Evolutionary conservation across 73 alveolate species (phyloP).

Genomic region (Paramecium sonneborni): DNA sequence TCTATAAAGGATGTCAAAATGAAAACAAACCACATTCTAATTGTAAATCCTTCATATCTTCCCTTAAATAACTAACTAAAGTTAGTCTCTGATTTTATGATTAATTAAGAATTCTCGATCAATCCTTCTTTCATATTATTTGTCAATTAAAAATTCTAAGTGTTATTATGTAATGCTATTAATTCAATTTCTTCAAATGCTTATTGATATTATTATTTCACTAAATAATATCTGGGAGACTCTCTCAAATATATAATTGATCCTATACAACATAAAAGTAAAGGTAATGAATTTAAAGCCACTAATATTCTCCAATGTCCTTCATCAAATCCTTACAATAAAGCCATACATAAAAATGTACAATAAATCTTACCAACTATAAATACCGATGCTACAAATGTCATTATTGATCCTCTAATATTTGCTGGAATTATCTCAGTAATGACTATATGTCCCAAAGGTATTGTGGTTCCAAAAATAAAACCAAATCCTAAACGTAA

Average conservation of each 20-base stretch:
- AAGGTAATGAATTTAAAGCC: conserved; percentile 1
- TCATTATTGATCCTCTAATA: background rate
- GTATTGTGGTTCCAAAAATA: conserved; percentile 44
- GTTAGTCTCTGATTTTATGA: background rate
- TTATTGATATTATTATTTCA: background rate
- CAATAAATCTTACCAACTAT: conserved; percentile 38
- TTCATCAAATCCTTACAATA: conserved; percentile 4
- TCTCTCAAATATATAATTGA: background rate
- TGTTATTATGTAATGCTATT: background rate
- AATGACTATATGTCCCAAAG: conserved; percentile 41
- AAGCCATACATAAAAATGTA: background rate
- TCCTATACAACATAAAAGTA: background rate
- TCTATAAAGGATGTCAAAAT: conserved; percentile 39
- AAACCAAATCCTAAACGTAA: conserved; percentile 23
- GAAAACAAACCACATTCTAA: conserved; percentile 47
- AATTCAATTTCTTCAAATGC: conserved; percentile 38
- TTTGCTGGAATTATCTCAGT: conserved; percentile 42
- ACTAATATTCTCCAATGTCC: conserved; percentile 46
- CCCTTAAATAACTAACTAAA: background rate
- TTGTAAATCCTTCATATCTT: background rate
- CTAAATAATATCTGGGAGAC: conserved; percentile 22
- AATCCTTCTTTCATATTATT: background rate
- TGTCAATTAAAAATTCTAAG: background rate
- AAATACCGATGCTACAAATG: background rate
- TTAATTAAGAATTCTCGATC: background rate